Conservation (phyloP, 768 basidiomycete genomes). For the Lactifluus echinatus region DNA sequence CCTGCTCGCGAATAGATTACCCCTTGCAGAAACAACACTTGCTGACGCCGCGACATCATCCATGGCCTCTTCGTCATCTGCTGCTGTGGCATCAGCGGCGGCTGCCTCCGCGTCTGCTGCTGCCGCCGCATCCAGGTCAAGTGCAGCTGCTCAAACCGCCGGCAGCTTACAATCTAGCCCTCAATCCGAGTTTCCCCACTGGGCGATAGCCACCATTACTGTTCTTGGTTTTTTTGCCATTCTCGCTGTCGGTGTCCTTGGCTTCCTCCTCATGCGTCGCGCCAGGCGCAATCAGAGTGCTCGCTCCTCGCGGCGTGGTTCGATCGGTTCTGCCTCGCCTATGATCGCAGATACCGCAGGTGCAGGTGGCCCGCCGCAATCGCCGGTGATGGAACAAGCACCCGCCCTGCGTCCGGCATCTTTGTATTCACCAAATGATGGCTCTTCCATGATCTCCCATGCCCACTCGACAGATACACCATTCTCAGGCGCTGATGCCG, state of each 20-base stretch:
- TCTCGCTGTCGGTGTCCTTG: constrained; percentile 54
- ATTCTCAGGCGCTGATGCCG: constrained; percentile 79
- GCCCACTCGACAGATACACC: constrained; percentile 54
- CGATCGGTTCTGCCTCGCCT: constrained; percentile 72
- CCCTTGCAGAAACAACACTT: constrained; percentile 57
- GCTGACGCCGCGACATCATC: constrained; percentile 58
- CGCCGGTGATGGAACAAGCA: constrained; percentile 37
- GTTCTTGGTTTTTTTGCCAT: constrained; percentile 82
- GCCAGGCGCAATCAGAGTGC: constrained; percentile 41
- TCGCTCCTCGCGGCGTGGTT: constrained; percentile 50
- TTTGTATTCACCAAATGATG: constrained; percentile 39
- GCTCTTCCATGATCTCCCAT: constrained; percentile 62
- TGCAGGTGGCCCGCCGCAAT: constrained; percentile 37
- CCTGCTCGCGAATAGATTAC: constrained; percentile 17
- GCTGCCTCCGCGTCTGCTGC: constrained; percentile 24
- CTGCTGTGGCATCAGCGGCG: constrained; percentile 31
- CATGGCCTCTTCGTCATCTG: constrained; percentile 34
- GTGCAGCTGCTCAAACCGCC: constrained; percentile 11
- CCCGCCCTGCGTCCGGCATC: constrained; percentile 28
- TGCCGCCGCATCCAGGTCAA: constrained; percentile 19
- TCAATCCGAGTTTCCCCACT: constrained; percentile 57
- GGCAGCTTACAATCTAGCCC: constrained; percentile 38
- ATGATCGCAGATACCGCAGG: constrained; percentile 71
- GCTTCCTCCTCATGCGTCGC: constrained; percentile 66
- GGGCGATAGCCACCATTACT: constrained; percentile 89